A percentile compares a stretch with the other conserved stretches of the same genome.
These are phyloP conservation scores for Neostapfia colusana DNA, from an alignment of 176 grass and related monocot species.

Conservation along the genomic window DNA sequence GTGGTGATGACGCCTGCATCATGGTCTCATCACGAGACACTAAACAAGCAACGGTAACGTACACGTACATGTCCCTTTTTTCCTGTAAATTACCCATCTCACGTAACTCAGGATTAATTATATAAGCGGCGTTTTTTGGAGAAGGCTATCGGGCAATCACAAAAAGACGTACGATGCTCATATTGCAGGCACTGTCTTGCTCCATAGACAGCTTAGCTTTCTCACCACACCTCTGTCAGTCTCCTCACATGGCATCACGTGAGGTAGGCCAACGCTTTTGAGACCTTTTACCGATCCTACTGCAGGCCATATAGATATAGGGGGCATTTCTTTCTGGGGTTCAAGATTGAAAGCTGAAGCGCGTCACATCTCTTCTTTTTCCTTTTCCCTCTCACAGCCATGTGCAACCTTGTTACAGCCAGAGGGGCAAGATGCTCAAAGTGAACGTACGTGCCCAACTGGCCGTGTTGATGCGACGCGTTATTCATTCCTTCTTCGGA, in stretches of 20 bases:
- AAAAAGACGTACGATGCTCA: neutral
- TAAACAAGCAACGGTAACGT: neutral
- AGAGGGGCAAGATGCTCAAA: neutral
- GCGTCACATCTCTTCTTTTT: conserved; percentile 3
- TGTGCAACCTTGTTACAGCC: conserved; percentile 11
- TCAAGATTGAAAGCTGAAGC: conserved; percentile 18
- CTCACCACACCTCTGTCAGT: conserved; percentile 11
- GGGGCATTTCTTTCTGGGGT: conserved; percentile 9
- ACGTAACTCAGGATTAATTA: conserved; percentile 12
- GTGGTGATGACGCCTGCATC: neutral
- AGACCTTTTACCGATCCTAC: conserved; percentile 17
- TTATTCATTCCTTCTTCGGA: neutral
- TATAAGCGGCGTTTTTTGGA: neutral
- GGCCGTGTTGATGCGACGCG: neutral
- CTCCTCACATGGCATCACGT: conserved; percentile 48
- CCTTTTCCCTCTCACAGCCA: conserved; percentile 35
- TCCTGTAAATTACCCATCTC: neutral
- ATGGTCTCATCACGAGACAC: neutral
- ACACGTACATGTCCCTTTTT: neutral
- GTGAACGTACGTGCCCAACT: neutral
- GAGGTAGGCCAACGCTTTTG: conserved; percentile 32
- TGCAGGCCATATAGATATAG: neutral
- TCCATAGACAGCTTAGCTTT: conserved; percentile 9
- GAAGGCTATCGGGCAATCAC: neutral
- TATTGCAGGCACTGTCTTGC: conserved; percentile 8